Percentiles rank a stretch among this genome's conserved stretches.
Evolutionary conservation across 176 grass and related monocot species (phyloP).

Genomic region (Carex cristatella): DNA sequence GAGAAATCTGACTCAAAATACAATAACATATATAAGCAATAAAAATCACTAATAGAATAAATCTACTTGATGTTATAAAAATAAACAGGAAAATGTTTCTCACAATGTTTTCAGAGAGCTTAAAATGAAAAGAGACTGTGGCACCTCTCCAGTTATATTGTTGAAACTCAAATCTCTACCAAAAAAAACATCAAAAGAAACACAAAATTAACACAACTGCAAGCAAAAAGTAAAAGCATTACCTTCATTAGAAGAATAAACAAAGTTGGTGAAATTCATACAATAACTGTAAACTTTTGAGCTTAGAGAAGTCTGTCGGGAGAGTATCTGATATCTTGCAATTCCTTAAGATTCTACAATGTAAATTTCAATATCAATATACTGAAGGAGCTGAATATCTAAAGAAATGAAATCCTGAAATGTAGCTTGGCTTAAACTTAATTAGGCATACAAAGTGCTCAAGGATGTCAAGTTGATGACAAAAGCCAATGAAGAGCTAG

Average conservation of each 20-base stretch:
- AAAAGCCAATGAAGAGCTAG: slow-evolving; percentile 55
- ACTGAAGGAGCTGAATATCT: neutral
- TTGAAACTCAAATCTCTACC: slow-evolving; percentile 93
- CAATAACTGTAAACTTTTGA: slow-evolving; percentile 20
- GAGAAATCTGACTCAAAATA: slow-evolving; percentile 58
- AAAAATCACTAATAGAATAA: neutral
- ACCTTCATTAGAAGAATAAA: neutral
- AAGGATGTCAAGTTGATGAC: slow-evolving; percentile 63
- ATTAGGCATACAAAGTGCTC: slow-evolving; percentile 37
- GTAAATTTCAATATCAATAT: slow-evolving; percentile 6
- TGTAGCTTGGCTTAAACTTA: neutral
- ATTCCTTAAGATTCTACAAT: slow-evolving; percentile 79
- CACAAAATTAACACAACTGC: neutral
- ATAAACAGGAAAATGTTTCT: slow-evolving; percentile 15
- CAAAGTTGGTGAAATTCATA: neutral
- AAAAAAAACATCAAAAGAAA: neutral
- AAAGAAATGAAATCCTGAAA: neutral
- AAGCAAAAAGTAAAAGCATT: neutral
- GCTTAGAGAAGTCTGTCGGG: slow-evolving; percentile 48
- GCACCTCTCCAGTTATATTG: slow-evolving; percentile 65
- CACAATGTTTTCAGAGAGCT: slow-evolving; percentile 40
- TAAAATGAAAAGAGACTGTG: slow-evolving; percentile 45
- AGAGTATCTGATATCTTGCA: slow-evolving; percentile 73
- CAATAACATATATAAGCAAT: neutral
- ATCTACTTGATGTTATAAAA: neutral